Evolutionary conservation across 148 eudicot genomes (phyloP).

Genomic region (Vaccinium myrtillus): DNA sequence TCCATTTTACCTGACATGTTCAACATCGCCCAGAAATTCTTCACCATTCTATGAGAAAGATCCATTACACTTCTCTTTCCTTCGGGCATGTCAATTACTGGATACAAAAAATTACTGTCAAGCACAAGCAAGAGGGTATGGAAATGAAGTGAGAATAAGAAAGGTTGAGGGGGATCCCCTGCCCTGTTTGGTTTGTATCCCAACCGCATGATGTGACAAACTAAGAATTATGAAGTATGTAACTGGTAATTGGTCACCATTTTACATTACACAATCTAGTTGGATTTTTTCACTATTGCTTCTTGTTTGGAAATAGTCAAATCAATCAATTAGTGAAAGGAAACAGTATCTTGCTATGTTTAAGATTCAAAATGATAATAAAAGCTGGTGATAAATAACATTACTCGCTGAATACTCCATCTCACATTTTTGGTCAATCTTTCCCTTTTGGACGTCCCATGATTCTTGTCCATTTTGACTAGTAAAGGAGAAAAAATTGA

Average conservation of each 20-base stretch:
- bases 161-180: neutral
- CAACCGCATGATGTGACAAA: neutral
- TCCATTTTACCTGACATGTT: conserved; percentile 25
- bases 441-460: no score
- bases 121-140: neutral
- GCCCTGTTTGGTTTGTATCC: neutral
- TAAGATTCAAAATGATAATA: neutral
- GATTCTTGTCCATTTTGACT: no score
- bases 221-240: neutral
- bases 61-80: conserved; percentile 38
- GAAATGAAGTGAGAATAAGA: neutral
- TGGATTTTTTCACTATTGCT: neutral
- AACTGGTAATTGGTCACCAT: neutral
- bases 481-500: no score
- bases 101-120: neutral
- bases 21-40: conserved; percentile 40
- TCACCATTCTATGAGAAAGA: conserved; percentile 52
- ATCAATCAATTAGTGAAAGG: neutral
- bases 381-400: neutral
- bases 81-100: conserved; percentile 25
- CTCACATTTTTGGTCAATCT: no score
- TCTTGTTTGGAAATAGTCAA: neutral
- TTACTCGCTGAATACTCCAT: neutral
- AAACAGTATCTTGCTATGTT: neutral
- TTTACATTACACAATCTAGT: neutral